These are phyloP conservation scores for Geotrichum restrictum DNA, from an alignment of 1,139 yeast genomes.

Conservation along the genomic window DNA sequence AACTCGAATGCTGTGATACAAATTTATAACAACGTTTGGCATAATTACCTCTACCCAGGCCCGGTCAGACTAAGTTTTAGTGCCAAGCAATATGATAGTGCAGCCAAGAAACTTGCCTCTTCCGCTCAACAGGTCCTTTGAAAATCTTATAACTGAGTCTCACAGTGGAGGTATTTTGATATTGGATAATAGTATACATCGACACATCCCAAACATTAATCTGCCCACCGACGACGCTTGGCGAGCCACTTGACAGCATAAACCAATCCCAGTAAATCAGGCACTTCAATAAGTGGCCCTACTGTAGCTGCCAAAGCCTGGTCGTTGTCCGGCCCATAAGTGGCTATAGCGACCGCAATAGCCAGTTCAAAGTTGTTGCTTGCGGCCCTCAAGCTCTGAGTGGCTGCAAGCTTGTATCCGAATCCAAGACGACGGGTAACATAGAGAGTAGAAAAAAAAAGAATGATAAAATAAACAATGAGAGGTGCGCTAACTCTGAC, in stretches of 20 bases:
- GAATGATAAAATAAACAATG: conserved; percentile 46
- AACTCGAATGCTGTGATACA: too few species aligned
- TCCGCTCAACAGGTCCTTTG: too few species aligned
- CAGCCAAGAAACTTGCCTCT: too few species aligned
- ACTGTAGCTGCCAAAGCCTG: conserved; percentile 59
- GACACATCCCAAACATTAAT: too few species aligned
- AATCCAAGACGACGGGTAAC: conserved; percentile 34
- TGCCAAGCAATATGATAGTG: too few species aligned
- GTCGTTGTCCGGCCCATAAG: conserved; percentile 52
- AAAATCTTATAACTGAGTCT: too few species aligned
- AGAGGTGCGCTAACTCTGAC: conserved; percentile 53
- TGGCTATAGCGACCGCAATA: conserved; percentile 52
- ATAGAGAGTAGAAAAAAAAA: conserved; percentile 47
- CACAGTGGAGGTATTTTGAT: too few species aligned
- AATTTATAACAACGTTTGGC: too few species aligned
- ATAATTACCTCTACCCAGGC: too few species aligned
- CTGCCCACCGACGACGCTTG: not conserved
- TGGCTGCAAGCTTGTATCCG: conserved; percentile 45
- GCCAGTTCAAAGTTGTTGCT: conserved; percentile 55
- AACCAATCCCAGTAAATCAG: conserved; percentile 47
- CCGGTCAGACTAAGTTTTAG: too few species aligned
- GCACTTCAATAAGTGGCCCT: conserved; percentile 58
- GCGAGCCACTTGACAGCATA: conserved; percentile 43
- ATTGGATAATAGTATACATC: too few species aligned
- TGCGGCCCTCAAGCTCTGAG: conserved; percentile 58